These are phyloP conservation scores for Tolypocladium tundrense DNA, from an alignment of 2,329 filamentous ascomycete species.

Conservation along the genomic window DNA sequence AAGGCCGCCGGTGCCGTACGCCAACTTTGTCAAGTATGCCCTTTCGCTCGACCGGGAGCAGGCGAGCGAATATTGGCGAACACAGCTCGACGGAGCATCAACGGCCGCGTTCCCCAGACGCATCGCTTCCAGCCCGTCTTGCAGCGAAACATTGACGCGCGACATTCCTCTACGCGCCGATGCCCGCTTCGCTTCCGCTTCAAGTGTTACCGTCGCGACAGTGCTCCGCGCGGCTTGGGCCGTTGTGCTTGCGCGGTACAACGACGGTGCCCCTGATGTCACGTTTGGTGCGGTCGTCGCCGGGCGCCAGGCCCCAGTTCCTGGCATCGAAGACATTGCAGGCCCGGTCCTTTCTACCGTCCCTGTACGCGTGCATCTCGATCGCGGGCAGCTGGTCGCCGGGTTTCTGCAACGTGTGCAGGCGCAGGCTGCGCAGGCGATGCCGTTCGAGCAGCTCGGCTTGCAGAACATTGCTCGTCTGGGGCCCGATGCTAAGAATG, in stretches of 20 bases:
- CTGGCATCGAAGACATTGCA: not conserved
- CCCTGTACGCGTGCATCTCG: too few relatives aligned
- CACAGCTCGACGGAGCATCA: too few relatives aligned
- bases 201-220: not conserved
- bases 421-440: conserved; percentile 5
- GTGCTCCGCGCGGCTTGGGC: not conserved
- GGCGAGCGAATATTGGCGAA: too few relatives aligned
- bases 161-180: too few relatives aligned
- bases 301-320: not conserved
- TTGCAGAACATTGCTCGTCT: conserved; percentile 10
- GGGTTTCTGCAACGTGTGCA: conserved; percentile 7
- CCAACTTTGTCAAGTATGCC: too few relatives aligned
- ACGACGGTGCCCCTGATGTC: not conserved
- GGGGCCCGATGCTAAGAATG: conserved; percentile 1
- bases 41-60: too few relatives aligned
- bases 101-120: too few relatives aligned
- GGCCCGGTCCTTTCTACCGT: not conserved
- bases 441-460: conserved; percentile 8
- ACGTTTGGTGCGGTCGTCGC: not conserved
- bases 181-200: too few relatives aligned
- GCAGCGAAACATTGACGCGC: too few relatives aligned
- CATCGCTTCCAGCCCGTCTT: too few relatives aligned
- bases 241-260: not conserved
- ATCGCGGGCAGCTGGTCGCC: too few relatives aligned
- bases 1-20: too few relatives aligned